These are phyloP conservation scores for Suhomyces yuchorum DNA, from an alignment of 1,139 yeast species.

Conservation along the genomic window DNA sequence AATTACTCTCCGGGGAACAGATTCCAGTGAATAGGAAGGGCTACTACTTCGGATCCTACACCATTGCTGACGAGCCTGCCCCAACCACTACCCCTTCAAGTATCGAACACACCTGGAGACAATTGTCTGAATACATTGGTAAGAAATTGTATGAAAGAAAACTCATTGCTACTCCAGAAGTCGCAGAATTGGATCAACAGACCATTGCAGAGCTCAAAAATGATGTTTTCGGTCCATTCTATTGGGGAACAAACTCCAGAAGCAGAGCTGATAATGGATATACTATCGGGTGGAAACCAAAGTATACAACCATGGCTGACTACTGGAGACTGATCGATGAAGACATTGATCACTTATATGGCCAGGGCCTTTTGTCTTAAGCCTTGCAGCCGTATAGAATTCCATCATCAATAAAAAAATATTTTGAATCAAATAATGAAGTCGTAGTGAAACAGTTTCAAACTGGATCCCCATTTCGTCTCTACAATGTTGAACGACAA, in stretches of 20 bases:
- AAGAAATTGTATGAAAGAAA: conserved; percentile 20
- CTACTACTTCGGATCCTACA: conserved; percentile 37
- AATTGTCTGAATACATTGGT: conserved; percentile 30
- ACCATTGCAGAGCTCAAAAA: conserved; percentile 19
- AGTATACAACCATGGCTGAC: conserved; percentile 18
- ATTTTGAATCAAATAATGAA: too few species aligned
- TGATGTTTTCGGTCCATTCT: conserved; percentile 24
- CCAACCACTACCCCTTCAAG: conserved; percentile 23
- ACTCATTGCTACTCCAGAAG: conserved; percentile 20
- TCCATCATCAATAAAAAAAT: too few species aligned
- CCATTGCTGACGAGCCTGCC: conserved; percentile 17
- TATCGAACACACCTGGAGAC: conserved; percentile 35
- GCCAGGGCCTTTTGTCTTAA: background rate
- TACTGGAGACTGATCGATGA: conserved; percentile 22
- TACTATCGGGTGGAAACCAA: conserved; percentile 29
- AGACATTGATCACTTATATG: conserved; percentile 20
- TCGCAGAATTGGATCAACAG: conserved; percentile 21
- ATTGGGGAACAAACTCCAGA: conserved; percentile 37
- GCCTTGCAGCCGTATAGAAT: too few species aligned
- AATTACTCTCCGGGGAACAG: conserved; percentile 22
- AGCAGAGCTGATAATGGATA: conserved; percentile 31
- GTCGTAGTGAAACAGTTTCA: too few species aligned
- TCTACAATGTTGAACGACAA: too few species aligned
- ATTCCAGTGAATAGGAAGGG: conserved; percentile 38
- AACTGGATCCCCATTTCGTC: too few species aligned